A percentile compares a stretch with the other conserved stretches of the same genome.
Evolutionary conservation across 345 rosid genomes (phyloP).

Genomic region (Corymbia maculata): DNA sequence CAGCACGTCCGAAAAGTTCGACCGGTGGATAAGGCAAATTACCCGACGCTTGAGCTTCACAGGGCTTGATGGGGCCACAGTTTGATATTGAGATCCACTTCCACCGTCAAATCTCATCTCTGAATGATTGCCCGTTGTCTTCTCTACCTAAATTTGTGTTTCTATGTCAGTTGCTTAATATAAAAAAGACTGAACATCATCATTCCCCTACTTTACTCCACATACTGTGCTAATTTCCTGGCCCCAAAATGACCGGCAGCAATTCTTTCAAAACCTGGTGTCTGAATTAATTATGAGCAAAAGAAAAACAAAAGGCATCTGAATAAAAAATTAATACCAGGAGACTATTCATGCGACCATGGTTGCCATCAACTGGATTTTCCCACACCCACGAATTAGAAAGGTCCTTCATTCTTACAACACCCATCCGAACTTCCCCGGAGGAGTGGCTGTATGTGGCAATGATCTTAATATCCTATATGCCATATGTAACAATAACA

Average conservation of each 20-base stretch:
- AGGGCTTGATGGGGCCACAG: slow-evolving; percentile 36
- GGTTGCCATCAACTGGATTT: slow-evolving; percentile 35
- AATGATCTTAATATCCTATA: slow-evolving; percentile 85
- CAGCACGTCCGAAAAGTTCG: background rate
- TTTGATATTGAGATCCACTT: slow-evolving; percentile 17
- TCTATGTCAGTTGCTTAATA: background rate
- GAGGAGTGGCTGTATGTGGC: slow-evolving; percentile 72
- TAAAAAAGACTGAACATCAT: background rate
- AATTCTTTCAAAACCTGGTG: background rate
- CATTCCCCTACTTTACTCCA: background rate
- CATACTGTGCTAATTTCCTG: background rate
- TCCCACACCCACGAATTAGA: slow-evolving; percentile 91
- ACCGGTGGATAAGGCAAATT: slow-evolving; percentile 13
- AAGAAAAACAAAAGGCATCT: background rate
- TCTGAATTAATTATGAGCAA: background rate
- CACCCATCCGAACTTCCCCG: slow-evolving; percentile 50
- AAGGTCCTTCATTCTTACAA: slow-evolving; percentile 75
- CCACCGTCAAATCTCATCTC: slow-evolving; percentile 14
- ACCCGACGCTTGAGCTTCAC: slow-evolving; percentile 85
- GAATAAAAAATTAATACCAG: slow-evolving; percentile 27
- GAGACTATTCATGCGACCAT: slow-evolving; percentile 21
- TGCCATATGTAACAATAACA: slow-evolving; percentile 9
- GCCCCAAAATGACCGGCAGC: background rate
- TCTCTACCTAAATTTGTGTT: slow-evolving; percentile 13
- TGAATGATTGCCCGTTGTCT: slow-evolving; percentile 13